A percentile compares a stretch with the other conserved stretches of the same genome.
Conservation (phyloP, 2,329 filamentous ascomycete genomes). For the Emericellopsis atlantica region DNA sequence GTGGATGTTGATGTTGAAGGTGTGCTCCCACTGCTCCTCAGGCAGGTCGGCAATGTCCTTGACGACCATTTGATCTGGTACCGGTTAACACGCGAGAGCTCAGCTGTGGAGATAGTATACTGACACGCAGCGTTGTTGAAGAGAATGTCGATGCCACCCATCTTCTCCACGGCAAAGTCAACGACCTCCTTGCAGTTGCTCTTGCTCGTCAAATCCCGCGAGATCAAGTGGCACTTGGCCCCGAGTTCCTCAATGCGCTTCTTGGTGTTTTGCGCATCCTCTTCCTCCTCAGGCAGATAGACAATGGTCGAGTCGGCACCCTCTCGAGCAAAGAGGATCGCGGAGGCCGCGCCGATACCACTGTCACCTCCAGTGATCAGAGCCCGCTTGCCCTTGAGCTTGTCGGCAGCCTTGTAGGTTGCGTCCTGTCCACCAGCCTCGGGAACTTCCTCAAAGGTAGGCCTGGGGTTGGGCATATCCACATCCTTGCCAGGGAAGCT, state of each 20-base stretch:
- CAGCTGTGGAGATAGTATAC: background rate
- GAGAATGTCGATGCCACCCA: constrained; percentile 62
- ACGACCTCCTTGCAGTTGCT: constrained; percentile 60
- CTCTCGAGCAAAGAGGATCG: constrained; percentile 43
- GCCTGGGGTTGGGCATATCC: constrained; percentile 23
- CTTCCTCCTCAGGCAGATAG: constrained; percentile 41
- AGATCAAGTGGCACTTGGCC: constrained; percentile 48
- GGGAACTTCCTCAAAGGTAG: constrained; percentile 53
- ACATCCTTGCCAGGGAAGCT: constrained; percentile 14
- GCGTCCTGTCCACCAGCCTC: constrained; percentile 55
- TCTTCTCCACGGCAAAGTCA: constrained; percentile 49
- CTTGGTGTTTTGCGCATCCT: constrained; percentile 41
- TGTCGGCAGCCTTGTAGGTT: constrained; percentile 25
- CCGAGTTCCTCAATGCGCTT: constrained; percentile 43
- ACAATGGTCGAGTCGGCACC: constrained; percentile 43
- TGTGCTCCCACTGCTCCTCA: constrained; percentile 69
- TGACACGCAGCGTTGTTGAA: constrained; percentile 60
- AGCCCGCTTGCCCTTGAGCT: constrained; percentile 35
- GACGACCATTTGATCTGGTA: constrained; percentile 44
- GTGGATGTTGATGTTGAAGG: constrained; percentile 76
- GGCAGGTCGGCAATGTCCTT: constrained; percentile 57
- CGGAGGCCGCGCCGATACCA: constrained; percentile 14
- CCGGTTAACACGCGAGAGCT: background rate
- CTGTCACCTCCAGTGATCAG: constrained; percentile 43
- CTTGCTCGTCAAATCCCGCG: constrained; percentile 50